Evolutionary conservation across 2,329 filamentous ascomycete species (phyloP).

Genomic region (Colletotrichum tabaci): DNA sequence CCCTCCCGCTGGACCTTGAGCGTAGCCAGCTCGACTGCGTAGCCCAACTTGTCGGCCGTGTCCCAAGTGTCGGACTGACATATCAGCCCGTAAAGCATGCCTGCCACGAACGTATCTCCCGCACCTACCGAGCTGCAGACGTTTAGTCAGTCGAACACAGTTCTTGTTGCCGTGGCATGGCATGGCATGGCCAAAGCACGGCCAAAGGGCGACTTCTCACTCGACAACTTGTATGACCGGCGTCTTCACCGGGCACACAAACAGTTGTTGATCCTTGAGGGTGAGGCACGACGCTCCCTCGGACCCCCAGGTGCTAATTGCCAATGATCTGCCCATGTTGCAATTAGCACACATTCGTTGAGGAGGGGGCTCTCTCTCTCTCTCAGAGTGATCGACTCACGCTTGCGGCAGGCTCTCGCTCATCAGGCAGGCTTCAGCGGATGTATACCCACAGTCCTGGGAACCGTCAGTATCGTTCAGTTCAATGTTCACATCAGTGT

Average conservation of each 20-base stretch:
- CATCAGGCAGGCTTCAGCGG: conserved; percentile 66
- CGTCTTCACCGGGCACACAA: conserved; percentile 60
- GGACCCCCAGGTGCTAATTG: conserved; percentile 74
- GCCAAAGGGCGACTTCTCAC: conserved; percentile 60
- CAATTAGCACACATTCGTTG: conserved; percentile 22
- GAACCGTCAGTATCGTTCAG: conserved; percentile 14
- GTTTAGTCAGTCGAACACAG: conserved; percentile 10
- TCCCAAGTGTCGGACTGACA: conserved; percentile 66
- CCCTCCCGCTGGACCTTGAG: conserved; percentile 78
- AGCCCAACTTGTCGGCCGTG: conserved; percentile 64
- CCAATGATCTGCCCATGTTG: conserved; percentile 55
- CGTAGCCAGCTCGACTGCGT: conserved; percentile 78
- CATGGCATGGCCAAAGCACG: not conserved
- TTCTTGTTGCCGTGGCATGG: not conserved
- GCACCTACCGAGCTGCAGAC: conserved; percentile 76
- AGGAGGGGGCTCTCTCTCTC: not conserved
- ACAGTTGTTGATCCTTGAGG: conserved; percentile 51
- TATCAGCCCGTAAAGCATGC: conserved; percentile 75
- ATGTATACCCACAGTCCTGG: conserved; percentile 53
- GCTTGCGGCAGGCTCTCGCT: conserved; percentile 59
- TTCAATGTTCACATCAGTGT: too few relatives aligned
- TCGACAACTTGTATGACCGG: conserved; percentile 66
- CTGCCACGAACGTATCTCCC: conserved; percentile 83
- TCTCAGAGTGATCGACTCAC: conserved; percentile 57
- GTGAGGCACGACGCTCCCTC: conserved; percentile 61